These are phyloP conservation scores for Breynia disticha DNA, from an alignment of 441 rosid genomes.

Conservation along the genomic window DNA sequence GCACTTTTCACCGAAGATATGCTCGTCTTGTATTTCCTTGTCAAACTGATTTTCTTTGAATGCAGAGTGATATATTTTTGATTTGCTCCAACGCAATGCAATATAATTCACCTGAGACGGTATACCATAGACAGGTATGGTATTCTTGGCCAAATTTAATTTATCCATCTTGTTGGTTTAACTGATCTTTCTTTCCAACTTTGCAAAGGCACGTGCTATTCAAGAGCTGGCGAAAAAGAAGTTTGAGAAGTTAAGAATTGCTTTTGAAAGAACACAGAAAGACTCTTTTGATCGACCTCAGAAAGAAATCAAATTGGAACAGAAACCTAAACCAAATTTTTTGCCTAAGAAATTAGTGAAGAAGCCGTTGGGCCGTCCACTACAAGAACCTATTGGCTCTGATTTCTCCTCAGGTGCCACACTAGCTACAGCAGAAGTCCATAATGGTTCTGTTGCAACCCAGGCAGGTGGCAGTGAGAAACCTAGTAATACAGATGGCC, in stretches of 20 bases:
- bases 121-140: constrained; percentile 71
- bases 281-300: constrained; percentile 18
- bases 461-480: constrained; percentile 39
- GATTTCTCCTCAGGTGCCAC: constrained; percentile 44
- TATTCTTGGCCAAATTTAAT: constrained; percentile 6
- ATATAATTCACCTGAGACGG: constrained; percentile 69
- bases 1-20: background rate
- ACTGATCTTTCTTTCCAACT: constrained; percentile 11
- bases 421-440: constrained; percentile 46
- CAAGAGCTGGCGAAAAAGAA: constrained; percentile 77
- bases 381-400: constrained; percentile 37
- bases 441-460: constrained; percentile 24
- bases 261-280: constrained; percentile 42
- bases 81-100: constrained; percentile 91
- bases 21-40: background rate
- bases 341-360: constrained; percentile 49
- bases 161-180: constrained; percentile 1
- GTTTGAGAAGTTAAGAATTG: constrained; percentile 55
- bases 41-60: constrained; percentile 13
- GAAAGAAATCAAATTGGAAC: constrained; percentile 33
- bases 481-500: constrained; percentile 28
- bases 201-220: constrained; percentile 60
- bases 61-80: constrained; percentile 74
- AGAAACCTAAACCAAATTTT: constrained; percentile 35
- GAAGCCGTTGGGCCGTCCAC: constrained; percentile 33